Conservation (phyloP, 2,329 filamentous ascomycete genomes). For the Nothophoma quercina region DNA sequence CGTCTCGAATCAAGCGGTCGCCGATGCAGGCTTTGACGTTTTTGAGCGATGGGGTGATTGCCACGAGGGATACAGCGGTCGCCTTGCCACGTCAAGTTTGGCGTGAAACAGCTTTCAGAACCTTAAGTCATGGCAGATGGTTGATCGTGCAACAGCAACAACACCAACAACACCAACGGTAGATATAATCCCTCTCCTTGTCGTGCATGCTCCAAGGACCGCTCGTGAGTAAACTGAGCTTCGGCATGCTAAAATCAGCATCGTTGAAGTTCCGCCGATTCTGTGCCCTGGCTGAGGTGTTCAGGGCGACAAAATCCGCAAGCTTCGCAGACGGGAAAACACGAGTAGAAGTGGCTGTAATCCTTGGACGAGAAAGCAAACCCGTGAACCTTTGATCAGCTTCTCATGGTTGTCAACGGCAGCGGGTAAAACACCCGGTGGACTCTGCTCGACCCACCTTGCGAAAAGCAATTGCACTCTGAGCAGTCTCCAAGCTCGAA, state of each 20-base stretch:
- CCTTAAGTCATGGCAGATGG: background rate
- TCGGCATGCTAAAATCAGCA: too few species aligned
- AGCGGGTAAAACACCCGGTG: background rate
- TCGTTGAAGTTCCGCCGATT: too few species aligned
- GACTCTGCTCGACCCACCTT: background rate
- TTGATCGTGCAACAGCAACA: background rate
- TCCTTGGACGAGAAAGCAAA: background rate
- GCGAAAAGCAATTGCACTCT: slow-evolving; percentile 7
- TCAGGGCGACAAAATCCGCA: too few species aligned
- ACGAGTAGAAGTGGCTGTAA: too few species aligned
- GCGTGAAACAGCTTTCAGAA: slow-evolving; percentile 7
- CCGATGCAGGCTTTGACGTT: slow-evolving; percentile 1
- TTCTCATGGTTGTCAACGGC: background rate
- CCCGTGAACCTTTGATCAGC: too few species aligned
- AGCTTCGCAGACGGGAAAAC: too few species aligned
- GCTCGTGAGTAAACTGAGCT: background rate
- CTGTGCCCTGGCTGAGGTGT: too few species aligned
- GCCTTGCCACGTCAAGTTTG: background rate
- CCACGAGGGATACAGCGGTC: slow-evolving; percentile 10
- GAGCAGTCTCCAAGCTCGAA: background rate
- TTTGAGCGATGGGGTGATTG: background rate
- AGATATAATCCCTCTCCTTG: too few species aligned
- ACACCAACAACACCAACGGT: background rate
- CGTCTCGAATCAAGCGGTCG: slow-evolving; percentile 2
- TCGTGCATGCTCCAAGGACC: too few species aligned